Base-by-base conservation (phyloP, 441 rosid genomes). In the Corymbia calophylla region DNA sequence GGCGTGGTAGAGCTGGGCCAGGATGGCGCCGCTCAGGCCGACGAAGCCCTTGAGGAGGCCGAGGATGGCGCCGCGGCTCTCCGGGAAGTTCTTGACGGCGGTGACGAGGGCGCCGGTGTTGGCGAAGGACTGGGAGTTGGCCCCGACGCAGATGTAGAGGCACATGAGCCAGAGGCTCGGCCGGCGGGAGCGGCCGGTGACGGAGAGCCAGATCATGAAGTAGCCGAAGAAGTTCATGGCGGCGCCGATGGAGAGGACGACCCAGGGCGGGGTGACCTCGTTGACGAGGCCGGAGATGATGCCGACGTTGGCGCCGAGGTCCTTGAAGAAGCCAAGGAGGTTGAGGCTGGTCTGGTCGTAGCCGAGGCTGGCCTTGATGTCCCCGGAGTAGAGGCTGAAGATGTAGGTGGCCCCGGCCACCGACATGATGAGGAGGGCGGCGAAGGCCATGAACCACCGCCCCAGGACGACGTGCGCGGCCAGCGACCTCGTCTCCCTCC, bases 371-470 rank as follows among this genome's bases (percentile, higher is more conserved):
- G 39, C 8, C 86, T 97, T 96, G 89, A 97, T 92, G 49, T 95
- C 94, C 27, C 32, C 54, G 3, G 97, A 95, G 93, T 95, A 96
- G 39, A 94, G 88, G 90, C 96, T 87, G 89, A 95, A 97, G 93
- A 97, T 95, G 91, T 97, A 96, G 80, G 96, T 93, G 58, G 98
- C 96, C 55, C 97, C 96, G 56, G 97, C 91, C 11, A 92, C 94
- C 0, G 96, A 91, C 96, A 94, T 93, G 92, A 97, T 92, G 56
- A 95, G 92, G 86, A 96, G 86, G 19, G 95, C 89, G 21, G 94
- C 95, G 21, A 96, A 95, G 62, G 93, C 95, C 95, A 95, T 95
- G 92, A 95, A 94, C 97, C 96, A 95, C 90, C 98, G 92, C 49
- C 98, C 95, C 1, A 87, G 32, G 48, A 95, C 87, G 88, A 94